Percentiles rank a stretch among this genome's conserved stretches.
Evolutionary conservation across 805 yeast genomes (phyloP).

Genomic region (Ascoidea asiatica): DNA sequence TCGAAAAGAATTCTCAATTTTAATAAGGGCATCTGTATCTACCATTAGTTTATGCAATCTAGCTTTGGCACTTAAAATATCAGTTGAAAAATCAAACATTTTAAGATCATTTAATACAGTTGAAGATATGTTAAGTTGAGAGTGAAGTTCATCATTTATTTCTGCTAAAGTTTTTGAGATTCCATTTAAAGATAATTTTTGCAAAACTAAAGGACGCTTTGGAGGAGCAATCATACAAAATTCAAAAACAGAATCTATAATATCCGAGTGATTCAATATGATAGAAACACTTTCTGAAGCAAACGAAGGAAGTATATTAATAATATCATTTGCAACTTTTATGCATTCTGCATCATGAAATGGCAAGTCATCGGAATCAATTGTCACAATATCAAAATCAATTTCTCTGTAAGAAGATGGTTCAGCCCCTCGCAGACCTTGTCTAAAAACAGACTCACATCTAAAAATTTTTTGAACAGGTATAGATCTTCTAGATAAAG

Average conservation of each 20-base stretch:
- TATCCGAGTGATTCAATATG: slow-evolving; percentile 68
- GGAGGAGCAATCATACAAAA: slow-evolving; percentile 71
- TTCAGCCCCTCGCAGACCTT: slow-evolving; percentile 49
- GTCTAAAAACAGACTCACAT: slow-evolving; percentile 72
- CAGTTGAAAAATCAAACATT: slow-evolving; percentile 62
- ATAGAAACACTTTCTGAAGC: slow-evolving; percentile 40
- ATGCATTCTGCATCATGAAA: slow-evolving; percentile 81
- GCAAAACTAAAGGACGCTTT: slow-evolving; percentile 54
- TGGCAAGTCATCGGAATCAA: slow-evolving; percentile 30
- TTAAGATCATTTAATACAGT: slow-evolving; percentile 75
- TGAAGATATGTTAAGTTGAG: slow-evolving; percentile 63
- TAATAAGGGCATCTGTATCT: slow-evolving; percentile 50
- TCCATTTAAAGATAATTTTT: slow-evolving; percentile 1
- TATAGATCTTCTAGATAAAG: slow-evolving; percentile 43
- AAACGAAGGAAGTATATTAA: slow-evolving; percentile 54
- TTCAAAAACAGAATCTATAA: slow-evolving; percentile 64
- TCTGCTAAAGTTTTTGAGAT: slow-evolving; percentile 2
- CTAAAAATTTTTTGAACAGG: slow-evolving; percentile 47
- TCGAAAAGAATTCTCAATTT: slow-evolving; percentile 47
- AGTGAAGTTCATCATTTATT: slow-evolving; percentile 29
- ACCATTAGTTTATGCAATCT: slow-evolving; percentile 59
- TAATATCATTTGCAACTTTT: slow-evolving; percentile 66
- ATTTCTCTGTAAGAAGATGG: slow-evolving; percentile 72
- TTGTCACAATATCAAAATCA: slow-evolving; percentile 69
- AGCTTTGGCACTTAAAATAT: slow-evolving; percentile 46